A percentile compares a stretch with the other conserved stretches of the same genome.
Conservation (phyloP, 257 asterid genomes). For the Solanum commersonii region DNA sequence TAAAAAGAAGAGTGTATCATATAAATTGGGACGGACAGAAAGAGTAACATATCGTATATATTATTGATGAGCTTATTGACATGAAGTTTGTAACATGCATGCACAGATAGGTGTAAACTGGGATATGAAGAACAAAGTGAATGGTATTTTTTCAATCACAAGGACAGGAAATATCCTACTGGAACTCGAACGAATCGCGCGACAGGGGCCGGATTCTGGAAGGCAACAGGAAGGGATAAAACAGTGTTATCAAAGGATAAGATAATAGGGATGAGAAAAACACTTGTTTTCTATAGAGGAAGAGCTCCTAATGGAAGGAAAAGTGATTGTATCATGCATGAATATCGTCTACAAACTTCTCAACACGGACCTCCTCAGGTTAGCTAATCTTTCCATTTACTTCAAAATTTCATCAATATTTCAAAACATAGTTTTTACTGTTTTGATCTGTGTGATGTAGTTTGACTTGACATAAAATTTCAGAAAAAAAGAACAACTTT, state of each 20-base stretch:
- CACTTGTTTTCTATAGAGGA: conserved; percentile 65
- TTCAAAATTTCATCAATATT: neutral
- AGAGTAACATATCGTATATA: too few species aligned
- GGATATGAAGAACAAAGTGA: conserved; percentile 71
- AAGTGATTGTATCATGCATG: conserved; percentile 83
- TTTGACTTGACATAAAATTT: neutral
- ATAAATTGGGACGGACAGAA: too few species aligned
- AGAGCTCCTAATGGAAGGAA: conserved; percentile 72
- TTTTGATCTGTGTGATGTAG: too few species aligned
- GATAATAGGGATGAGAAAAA: conserved; percentile 73
- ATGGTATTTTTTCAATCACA: conserved; percentile 84
- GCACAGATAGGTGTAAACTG: conserved; percentile 49
- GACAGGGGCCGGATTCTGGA: conserved; percentile 76
- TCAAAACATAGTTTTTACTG: too few species aligned
- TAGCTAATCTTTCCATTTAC: neutral
- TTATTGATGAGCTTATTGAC: too few species aligned
- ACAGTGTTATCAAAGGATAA: conserved; percentile 59
- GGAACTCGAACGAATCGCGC: conserved; percentile 79
- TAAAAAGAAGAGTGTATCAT: too few species aligned
- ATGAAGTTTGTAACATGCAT: neutral
- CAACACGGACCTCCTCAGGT: conserved; percentile 71
- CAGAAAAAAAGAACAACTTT: too few species aligned
- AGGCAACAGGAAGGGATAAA: conserved; percentile 80
- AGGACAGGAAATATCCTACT: conserved; percentile 73
- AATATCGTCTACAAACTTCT: conserved; percentile 65